phyloP scores from a whole-genome alignment of 805 yeast species.

The Danielia reshetovae region DNA sequence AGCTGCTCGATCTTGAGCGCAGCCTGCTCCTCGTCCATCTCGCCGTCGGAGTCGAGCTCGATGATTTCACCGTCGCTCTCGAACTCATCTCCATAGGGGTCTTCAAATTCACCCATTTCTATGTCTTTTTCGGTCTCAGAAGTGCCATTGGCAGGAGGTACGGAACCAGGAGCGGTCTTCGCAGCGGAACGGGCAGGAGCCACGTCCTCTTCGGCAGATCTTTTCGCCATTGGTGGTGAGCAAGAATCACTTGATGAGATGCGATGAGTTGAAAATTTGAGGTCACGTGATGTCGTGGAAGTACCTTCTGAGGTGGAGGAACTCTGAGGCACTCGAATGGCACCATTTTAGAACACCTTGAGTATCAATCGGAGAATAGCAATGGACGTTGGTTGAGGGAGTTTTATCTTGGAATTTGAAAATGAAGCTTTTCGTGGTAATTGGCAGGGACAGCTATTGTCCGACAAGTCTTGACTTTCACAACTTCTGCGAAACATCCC shows the following conservation, averaged over 20 bases:
- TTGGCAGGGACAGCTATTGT: too few relatives aligned
- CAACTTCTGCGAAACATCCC: too few relatives aligned
- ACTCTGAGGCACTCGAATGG: too few relatives aligned
- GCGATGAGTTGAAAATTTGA: neutral
- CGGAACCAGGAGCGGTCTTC: constrained; percentile 35
- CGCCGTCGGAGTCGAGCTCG: constrained; percentile 62
- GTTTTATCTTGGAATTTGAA: too few relatives aligned
- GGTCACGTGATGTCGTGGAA: constrained; percentile 1
- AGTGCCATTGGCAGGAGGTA: constrained; percentile 34
- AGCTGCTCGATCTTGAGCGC: constrained; percentile 35
- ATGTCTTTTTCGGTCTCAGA: constrained; percentile 36
- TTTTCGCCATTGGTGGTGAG: constrained; percentile 14
- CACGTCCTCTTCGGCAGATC: constrained; percentile 14
- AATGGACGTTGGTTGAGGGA: too few relatives aligned
- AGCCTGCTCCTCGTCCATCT: constrained; percentile 28
- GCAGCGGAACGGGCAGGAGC: constrained; percentile 24
- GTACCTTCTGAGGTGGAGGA: too few relatives aligned
- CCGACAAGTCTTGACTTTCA: too few relatives aligned
- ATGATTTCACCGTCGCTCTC: constrained; percentile 90
- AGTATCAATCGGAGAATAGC: too few relatives aligned
- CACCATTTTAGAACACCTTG: too few relatives aligned
- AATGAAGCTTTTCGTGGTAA: too few relatives aligned
- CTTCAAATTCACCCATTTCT: constrained; percentile 83
- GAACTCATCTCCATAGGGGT: constrained; percentile 84
- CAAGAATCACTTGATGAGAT: constrained; percentile 5